Evolutionary conservation across 768 basidiomycete genomes (phyloP).

Genomic region (Auricularia sp.): DNA sequence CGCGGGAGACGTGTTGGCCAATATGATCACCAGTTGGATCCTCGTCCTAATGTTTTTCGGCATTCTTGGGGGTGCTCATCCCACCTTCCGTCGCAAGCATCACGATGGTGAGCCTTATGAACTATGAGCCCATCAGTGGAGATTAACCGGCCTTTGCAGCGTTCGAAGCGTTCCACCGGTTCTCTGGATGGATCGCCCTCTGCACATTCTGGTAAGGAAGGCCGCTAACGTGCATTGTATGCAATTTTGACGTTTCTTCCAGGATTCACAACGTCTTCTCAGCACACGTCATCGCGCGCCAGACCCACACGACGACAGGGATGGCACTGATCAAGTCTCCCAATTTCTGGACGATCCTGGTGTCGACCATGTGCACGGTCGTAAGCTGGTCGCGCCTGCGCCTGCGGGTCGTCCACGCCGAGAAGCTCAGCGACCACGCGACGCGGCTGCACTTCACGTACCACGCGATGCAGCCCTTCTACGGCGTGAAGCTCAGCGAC

Average conservation of each 20-base stretch:
- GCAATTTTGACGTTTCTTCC: no score
- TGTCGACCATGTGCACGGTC: background rate
- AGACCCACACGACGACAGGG: background rate
- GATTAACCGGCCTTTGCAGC: background rate
- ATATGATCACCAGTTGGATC: background rate
- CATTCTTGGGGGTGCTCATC: background rate
- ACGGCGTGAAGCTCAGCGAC: background rate
- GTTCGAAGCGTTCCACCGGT: background rate
- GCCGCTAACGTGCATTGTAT: no score
- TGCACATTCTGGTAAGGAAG: background rate
- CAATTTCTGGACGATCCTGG: background rate
- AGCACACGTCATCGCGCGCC: background rate
- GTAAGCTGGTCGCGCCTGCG: background rate
- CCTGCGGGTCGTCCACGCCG: background rate
- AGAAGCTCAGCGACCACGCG: conserved; percentile 6
- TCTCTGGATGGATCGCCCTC: background rate
- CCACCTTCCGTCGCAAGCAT: background rate
- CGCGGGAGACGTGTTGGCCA: background rate
- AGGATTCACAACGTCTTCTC: background rate
- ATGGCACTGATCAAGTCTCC: background rate
- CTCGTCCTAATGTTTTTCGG: background rate
- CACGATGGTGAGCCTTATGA: background rate
- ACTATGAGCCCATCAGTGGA: no score
- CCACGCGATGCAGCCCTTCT: background rate
- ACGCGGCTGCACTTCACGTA: conserved; percentile 5